phyloP scores from a whole-genome alignment of 345 rosid species.

The rapeseed (Brassica napus) region DNA sequence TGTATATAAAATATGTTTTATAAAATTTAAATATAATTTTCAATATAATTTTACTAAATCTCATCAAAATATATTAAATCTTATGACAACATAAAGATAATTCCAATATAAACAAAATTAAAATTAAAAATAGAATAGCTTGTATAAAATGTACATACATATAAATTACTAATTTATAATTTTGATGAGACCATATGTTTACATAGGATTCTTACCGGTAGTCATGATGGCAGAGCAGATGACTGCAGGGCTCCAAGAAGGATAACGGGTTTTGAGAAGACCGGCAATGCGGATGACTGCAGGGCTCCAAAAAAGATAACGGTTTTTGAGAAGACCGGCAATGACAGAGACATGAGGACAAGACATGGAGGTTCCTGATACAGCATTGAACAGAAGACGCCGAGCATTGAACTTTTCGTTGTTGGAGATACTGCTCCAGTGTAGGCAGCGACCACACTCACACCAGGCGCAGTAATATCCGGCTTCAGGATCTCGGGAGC shows the following conservation, averaged over 20 bases:
- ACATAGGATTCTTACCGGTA: conserved; percentile 44
- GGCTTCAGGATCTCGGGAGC: conserved; percentile 75
- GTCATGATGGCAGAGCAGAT: conserved; percentile 70
- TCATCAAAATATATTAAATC: too few relatives aligned
- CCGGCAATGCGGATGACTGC: conserved; percentile 53
- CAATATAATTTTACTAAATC: too few relatives aligned
- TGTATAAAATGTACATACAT: too few relatives aligned
- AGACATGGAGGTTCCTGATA: conserved; percentile 87
- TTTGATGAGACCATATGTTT: too few relatives aligned
- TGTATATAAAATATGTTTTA: too few relatives aligned
- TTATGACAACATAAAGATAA: too few relatives aligned
- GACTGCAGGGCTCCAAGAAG: too few relatives aligned
- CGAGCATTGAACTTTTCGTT: conserved; percentile 50
- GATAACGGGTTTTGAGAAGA: too few relatives aligned
- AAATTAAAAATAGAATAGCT: too few relatives aligned
- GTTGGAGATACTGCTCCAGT: conserved; percentile 62
- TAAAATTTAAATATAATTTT: too few relatives aligned
- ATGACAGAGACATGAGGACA: conserved; percentile 84
- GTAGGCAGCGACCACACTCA: conserved; percentile 72
- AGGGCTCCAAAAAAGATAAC: conserved; percentile 77
- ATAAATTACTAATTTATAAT: too few relatives aligned
- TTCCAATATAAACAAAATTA: too few relatives aligned
- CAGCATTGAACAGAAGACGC: conserved; percentile 49
- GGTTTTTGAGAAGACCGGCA: conserved; percentile 71
- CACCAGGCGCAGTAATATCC: conserved; percentile 86